A percentile compares a stretch with the other conserved stretches of the same genome.
Conservation (phyloP, 495 filamentous ascomycete species). For the Trichoderma orchidacearum region DNA sequence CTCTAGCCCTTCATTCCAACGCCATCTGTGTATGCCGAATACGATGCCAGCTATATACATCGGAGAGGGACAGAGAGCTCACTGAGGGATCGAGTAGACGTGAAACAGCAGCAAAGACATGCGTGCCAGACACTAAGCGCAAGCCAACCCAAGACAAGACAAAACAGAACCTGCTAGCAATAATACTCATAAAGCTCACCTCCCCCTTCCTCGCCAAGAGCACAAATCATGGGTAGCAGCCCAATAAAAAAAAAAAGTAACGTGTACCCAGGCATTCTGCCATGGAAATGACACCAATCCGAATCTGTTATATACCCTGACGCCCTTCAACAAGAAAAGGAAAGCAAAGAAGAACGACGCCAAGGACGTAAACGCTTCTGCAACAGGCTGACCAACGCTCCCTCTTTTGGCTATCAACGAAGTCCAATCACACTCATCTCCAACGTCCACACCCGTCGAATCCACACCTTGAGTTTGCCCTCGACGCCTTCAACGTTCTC, state of each 20-base stretch:
- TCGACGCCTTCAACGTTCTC: slow-evolving; percentile 80
- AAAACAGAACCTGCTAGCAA: no score
- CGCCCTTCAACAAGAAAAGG: not conserved
- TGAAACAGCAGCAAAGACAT: not conserved
- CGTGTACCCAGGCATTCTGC: not conserved
- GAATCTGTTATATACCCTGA: slow-evolving; percentile 1
- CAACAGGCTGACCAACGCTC: slow-evolving; percentile 4
- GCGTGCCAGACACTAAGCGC: not conserved
- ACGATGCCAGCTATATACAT: not conserved
- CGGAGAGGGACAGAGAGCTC: not conserved
- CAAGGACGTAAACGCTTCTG: not conserved
- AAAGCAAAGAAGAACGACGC: not conserved
- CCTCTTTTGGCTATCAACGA: slow-evolving; percentile 35
- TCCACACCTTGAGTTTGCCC: slow-evolving; percentile 94
- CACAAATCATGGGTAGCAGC: not conserved
- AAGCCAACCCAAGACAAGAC: not conserved
- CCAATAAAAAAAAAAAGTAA: not conserved
- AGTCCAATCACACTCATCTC: slow-evolving; percentile 97
- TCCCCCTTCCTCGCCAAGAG: not conserved
- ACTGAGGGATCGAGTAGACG: not conserved
- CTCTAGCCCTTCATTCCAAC: no score
- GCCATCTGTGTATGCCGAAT: no score
- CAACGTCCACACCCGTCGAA: slow-evolving; percentile 91
- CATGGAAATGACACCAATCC: not conserved
- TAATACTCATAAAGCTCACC: not conserved